A percentile compares a stretch with the other conserved stretches of the same genome.
phyloP scores from a whole-genome alignment of 2,329 filamentous ascomycete species.

The Corynespora cassiicola region DNA sequence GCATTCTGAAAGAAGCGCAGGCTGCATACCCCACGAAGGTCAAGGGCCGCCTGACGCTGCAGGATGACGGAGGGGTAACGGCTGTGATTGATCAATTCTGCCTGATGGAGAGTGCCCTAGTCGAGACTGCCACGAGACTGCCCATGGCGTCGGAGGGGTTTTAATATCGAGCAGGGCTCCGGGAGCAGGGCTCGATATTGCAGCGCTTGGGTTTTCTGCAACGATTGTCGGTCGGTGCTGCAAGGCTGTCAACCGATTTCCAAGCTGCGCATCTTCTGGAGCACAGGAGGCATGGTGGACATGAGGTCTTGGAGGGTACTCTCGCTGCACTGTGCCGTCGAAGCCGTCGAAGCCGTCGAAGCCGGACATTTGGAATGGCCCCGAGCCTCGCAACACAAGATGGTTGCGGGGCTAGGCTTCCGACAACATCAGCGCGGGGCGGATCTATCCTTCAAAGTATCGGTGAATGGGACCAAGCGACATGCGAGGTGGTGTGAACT shows the following conservation, averaged over 20 bases:
- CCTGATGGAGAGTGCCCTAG: constrained; percentile 21
- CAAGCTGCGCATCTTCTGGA: constrained; percentile 8
- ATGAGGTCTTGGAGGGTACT: constrained; percentile 7
- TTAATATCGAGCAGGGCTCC: constrained; percentile 7
- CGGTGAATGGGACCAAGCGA: constrained; percentile 13
- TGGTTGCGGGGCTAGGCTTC: too few species aligned
- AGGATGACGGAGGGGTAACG: constrained; percentile 25
- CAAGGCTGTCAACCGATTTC: constrained; percentile 6
- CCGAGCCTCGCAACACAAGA: too few species aligned
- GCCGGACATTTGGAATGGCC: too few species aligned
- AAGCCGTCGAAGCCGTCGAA: too few species aligned
- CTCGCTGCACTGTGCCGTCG: too few species aligned
- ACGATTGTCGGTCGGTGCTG: constrained; percentile 8
- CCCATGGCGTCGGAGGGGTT: constrained; percentile 6
- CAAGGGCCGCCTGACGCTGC: constrained; percentile 31
- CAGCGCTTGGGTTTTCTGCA: constrained; percentile 25
- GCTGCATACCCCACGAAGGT: constrained; percentile 14
- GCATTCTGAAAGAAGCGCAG: constrained; percentile 17
- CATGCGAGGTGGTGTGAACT: neutral
- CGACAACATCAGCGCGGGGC: too few species aligned
- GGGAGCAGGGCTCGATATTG: constrained; percentile 7
- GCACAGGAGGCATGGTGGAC: constrained; percentile 12
- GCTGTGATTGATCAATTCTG: constrained; percentile 20
- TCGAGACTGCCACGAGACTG: constrained; percentile 35
- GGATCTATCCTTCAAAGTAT: constrained; percentile 5